Base-by-base conservation (phyloP, 192 early-diverging fungal genomes). In the Dissophora ornata region DNA sequence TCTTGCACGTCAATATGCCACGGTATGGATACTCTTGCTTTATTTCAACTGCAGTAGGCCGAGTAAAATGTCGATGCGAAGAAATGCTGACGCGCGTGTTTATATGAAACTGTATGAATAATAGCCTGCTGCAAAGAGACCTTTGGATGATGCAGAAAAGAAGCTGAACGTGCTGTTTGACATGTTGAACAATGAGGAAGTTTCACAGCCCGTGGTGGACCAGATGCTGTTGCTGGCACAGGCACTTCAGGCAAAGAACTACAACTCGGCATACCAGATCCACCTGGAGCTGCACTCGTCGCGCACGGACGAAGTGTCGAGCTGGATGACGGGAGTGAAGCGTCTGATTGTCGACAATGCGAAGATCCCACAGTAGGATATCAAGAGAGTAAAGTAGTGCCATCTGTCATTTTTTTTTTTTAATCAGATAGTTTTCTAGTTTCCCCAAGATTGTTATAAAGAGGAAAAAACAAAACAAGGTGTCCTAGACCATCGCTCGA, bases 71-170 rank as follows among this genome's bases (percentile, higher is more conserved):
- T n/a, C n/a, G n/a, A n/a, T n/a, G n/a, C 12, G 36, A 12, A 38
- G 12, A 38, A 38, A 38, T 26, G 11, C 34, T 65, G 24, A 49
- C 6, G 16, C 19, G 22, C 24, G 44, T 28, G 10, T 3, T 25
- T 16, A 11, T 16, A 15, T 25, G 19, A 30, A 24, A 10, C 38
- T 46, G 18, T n/a, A 28, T 41, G 16, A 28, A 34, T 32, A 51
- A 6, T 62, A 92, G 82, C 88, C 91, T n/a, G 81, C 82, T 22
- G 87, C 93, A 66, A 90, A 90, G 63, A 83, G 89, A 52, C 83
- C 91, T 51, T 85, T 91, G 70, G 91, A 94, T 62, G 95, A 98
- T 51, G 88, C 94, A 4, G 92, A 96, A 49, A 93, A 92, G 71
- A 83, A 91, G n/a, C 61, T 98, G 30, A 85, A 89, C 30, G 79